Evolutionary conservation across 2,329 filamentous ascomycete genomes (phyloP), one percentile per base, ranked within the genome.

Genomic region (Rhynchosporium agropyri): DNA sequence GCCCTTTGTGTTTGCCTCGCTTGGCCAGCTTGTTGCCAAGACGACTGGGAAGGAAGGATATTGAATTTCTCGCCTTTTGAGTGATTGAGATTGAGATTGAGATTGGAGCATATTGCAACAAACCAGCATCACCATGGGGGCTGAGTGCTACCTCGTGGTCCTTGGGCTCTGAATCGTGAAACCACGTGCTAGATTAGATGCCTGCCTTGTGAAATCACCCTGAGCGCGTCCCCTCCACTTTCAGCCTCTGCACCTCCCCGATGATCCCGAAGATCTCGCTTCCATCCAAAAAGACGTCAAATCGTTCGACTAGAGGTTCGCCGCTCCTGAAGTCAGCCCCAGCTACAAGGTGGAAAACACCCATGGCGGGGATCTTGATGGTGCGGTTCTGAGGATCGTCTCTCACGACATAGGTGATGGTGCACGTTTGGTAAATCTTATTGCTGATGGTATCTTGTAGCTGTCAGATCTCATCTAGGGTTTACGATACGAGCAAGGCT

Each of bases 341-440:
- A 48, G 38, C 28, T 10, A 61, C 49, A 12, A 64, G 54, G 15
- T 48, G 38, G 31, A 67, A 63, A 4, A 63, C 50, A 8, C 38
- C 63, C 29, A 65, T 53, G 3, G 62, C 64, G 13, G 61, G 63
- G 10, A 69, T 60, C 13, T 31, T 65, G 13, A 68, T 58, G 5
- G 51, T 38, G 31, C 61, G 63, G 3, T 58, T 49, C 20, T 67
- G 58, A n/a, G 61, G 58, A 55, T 69, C 66, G 53, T 64, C 50
- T 33, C 62, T 59, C 1, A 67, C 61, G 2, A 61, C 51, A 55
- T 68, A 69, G 7, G 58, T 63, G 26, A 69, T 67, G 10, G 40
- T 61, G 33, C 62, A 63, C 28, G 28, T 48, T 36, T 46, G 49
- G 28, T 58, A 38, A 15, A 57, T 62, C 45, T 53, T 36, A 2